phyloP scores from a whole-genome alignment of 768 basidiomycete species.

The Dendrothele bispora region DNA sequence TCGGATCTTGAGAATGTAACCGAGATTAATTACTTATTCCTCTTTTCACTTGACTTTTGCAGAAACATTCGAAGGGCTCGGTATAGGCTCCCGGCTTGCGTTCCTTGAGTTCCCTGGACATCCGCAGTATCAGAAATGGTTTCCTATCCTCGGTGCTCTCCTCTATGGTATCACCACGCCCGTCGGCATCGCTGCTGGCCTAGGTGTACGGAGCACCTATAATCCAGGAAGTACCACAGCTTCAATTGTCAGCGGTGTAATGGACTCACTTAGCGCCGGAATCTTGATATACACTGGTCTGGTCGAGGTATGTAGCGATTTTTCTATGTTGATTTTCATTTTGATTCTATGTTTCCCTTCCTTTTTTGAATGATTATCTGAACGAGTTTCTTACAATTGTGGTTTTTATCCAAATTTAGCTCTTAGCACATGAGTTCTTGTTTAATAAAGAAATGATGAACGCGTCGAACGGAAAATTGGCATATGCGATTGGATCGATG shows the following conservation, averaged over 20 bases:
- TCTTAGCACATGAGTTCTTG: constrained; percentile 92
- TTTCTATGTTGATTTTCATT: neutral
- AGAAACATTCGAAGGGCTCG: constrained; percentile 95
- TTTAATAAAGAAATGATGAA: constrained; percentile 85
- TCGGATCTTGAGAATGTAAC: neutral
- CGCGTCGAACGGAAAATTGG: constrained; percentile 59
- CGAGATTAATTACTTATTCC: neutral
- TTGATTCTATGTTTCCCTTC: neutral
- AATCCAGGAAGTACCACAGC: constrained; percentile 78
- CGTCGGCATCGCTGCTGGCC: constrained; percentile 82
- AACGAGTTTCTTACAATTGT: too few relatives aligned
- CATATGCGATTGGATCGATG: constrained; percentile 77
- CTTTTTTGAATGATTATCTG: neutral
- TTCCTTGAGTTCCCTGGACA: constrained; percentile 57
- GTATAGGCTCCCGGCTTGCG: constrained; percentile 89
- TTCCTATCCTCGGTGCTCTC: constrained; percentile 59
- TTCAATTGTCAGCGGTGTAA: constrained; percentile 76
- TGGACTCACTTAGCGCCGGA: constrained; percentile 85
- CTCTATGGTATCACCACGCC: constrained; percentile 81
- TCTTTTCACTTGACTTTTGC: constrained; percentile 1
- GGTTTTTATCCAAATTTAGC: constrained; percentile 33
- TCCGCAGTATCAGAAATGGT: constrained; percentile 52
- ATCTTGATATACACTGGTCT: constrained; percentile 87
- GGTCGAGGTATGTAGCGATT: constrained; percentile 79
- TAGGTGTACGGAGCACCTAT: constrained; percentile 74